Conservation (phyloP, 202 grass and related monocot species). For the Saccharum hybrid region DNA sequence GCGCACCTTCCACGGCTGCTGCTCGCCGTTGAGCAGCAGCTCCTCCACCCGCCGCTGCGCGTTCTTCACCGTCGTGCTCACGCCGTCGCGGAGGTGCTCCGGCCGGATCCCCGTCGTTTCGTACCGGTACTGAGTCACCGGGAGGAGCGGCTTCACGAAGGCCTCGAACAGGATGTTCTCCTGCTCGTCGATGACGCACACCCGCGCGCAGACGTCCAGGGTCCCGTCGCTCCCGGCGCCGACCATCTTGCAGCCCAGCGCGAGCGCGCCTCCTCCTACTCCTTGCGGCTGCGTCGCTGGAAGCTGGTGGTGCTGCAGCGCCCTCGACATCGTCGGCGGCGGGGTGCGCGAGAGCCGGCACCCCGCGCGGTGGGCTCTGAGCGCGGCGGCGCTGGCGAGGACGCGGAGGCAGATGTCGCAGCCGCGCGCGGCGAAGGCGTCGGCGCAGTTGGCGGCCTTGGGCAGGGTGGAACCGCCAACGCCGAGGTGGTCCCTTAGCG, state of each 20-base stretch:
- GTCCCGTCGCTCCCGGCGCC: slow-evolving; percentile 76
- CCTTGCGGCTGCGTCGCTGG: neutral
- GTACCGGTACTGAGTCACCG: slow-evolving; percentile 78
- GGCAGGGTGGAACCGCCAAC: slow-evolving; percentile 62
- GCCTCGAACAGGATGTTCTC: slow-evolving; percentile 59
- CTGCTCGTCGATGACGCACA: slow-evolving; percentile 74
- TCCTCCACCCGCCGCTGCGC: slow-evolving; percentile 51
- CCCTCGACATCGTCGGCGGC: neutral
- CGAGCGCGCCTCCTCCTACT: slow-evolving; percentile 35
- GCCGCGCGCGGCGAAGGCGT: slow-evolving; percentile 49
- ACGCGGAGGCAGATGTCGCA: slow-evolving; percentile 68
- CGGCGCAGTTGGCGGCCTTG: slow-evolving; percentile 62
- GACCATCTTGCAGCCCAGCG: slow-evolving; percentile 87
- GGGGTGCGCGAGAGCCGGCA: slow-evolving; percentile 44
- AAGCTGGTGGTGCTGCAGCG: neutral
- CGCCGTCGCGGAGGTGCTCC: slow-evolving; percentile 57
- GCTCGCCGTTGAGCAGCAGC: slow-evolving; percentile 62
- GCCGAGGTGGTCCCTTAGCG: slow-evolving; percentile 86
- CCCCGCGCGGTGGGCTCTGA: slow-evolving; percentile 30
- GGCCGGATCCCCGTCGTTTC: slow-evolving; percentile 75
- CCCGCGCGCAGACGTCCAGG: slow-evolving; percentile 69
- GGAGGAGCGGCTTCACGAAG: slow-evolving; percentile 68
- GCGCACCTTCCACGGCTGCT: slow-evolving; percentile 61
- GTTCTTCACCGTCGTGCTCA: slow-evolving; percentile 44
- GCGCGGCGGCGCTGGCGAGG: slow-evolving; percentile 35